A percentile compares a stretch with the other conserved stretches of the same genome.
These are phyloP conservation scores for Mycena olivaceomarginata DNA, from an alignment of 768 basidiomycete genomes.

Conservation along the genomic window DNA sequence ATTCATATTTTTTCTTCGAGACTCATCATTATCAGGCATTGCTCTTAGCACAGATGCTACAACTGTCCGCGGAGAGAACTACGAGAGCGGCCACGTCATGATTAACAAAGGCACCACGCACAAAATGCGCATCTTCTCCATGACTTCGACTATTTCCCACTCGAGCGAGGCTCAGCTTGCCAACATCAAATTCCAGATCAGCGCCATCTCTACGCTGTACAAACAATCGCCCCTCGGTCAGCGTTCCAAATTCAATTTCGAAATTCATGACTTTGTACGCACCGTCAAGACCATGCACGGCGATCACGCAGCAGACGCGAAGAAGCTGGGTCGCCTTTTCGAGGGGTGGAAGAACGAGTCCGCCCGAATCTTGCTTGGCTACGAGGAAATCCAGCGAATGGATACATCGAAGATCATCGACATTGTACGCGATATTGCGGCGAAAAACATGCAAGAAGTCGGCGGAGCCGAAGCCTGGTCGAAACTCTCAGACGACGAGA, in stretches of 20 bases:
- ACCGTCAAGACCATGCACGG: neutral
- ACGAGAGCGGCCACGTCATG: too few relatives aligned
- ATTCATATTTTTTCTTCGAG: too few relatives aligned
- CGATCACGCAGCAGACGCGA: neutral
- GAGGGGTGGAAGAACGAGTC: neutral
- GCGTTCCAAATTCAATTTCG: neutral
- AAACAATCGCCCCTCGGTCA: neutral
- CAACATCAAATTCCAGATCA: neutral
- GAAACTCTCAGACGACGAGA: too few relatives aligned
- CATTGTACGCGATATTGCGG: neutral
- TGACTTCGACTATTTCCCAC: too few relatives aligned
- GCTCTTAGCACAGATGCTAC: too few relatives aligned
- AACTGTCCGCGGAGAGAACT: too few relatives aligned
- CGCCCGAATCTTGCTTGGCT: neutral
- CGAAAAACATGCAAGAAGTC: slow-evolving; percentile 1
- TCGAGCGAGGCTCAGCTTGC: too few relatives aligned
- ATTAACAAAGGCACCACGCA: too few relatives aligned
- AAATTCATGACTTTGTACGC: neutral
- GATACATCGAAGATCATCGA: neutral
- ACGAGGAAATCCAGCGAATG: too few relatives aligned
- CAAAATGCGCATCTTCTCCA: too few relatives aligned
- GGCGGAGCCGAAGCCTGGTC: too few relatives aligned
- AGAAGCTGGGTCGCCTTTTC: neutral
- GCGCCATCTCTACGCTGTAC: neutral
- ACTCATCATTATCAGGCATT: too few relatives aligned